Conservation (phyloP, 164 flowering plant species). For the Tetracentron sinense region DNA sequence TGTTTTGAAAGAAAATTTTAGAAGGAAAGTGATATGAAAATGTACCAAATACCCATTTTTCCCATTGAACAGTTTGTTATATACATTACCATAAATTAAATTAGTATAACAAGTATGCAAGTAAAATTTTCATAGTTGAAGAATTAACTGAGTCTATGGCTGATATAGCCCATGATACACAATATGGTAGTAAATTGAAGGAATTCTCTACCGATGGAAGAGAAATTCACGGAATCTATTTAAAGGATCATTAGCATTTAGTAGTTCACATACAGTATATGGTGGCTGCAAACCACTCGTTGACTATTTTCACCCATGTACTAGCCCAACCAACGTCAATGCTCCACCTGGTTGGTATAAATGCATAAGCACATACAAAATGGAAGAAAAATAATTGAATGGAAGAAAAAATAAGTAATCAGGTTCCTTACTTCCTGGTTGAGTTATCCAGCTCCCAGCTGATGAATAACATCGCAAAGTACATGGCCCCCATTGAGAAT, state of each 20-base stretch:
- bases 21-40: too few species aligned
- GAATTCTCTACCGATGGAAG: background rate
- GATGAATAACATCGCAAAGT: conserved; percentile 91
- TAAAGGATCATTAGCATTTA: background rate
- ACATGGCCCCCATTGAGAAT: conserved; percentile 88
- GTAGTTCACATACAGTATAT: conserved; percentile 56
- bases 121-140: background rate
- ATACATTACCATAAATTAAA: too few species aligned
- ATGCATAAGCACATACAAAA: conserved; percentile 1
- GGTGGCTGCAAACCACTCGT: conserved; percentile 89
- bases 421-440: conserved; percentile 48
- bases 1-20: too few species aligned
- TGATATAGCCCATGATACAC: background rate
- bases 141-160: background rate
- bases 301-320: conserved; percentile 91
- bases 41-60: too few species aligned
- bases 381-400: background rate
- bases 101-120: background rate
- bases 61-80: too few species aligned
- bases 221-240: background rate
- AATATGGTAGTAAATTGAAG: background rate
- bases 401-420: background rate
- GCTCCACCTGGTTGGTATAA: conserved; percentile 63
- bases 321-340: conserved; percentile 96
- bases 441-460: conserved; percentile 75